Base-by-base conservation (phyloP, 1,139 yeast genomes). In the Suhomyces bolitotheri region DNA sequence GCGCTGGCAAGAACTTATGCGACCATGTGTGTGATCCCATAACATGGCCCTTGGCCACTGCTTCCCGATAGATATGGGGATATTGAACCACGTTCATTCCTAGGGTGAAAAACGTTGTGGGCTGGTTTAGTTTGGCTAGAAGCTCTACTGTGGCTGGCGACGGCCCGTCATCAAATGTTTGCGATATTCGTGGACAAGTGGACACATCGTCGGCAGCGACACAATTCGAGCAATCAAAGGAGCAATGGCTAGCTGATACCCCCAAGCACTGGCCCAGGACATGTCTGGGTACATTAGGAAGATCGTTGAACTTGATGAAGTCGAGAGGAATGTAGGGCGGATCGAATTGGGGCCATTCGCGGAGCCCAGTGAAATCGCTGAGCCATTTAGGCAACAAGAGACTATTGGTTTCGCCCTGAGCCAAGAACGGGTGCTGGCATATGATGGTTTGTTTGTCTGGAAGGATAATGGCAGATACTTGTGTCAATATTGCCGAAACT, bases 101-200 rank as follows among this genome's bases (percentile, higher is more conserved):
- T 41, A 89, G 71, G 1, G 90, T 82, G 65, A 90, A 90, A 52
- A 90, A 89, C 0, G 96, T 89, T 0, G 88, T 64, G 1, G 61
- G 48, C 39, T 66, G 69, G 5, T 66, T 59, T 41, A 89, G 60
- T 20, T 68, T 64, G 6, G 70, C 64, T 17, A 89, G 56, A 28
- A 90, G 66, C 39, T 70, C 71, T 3, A 74, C 62, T 0, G 97
- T 89, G 15, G 78, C 73, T 0, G 78, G 78, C 0, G 92, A 76
- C 1, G 98, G 98, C 0, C 98, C 97, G 58, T 92, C 97, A 57
- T 90, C 98, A 61, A 90, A 90, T 0, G 96, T 83, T 60, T 90
- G 97, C 0, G 90, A 79, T 30, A 90, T 61, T 40, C 64, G 65
- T 1, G 83, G 77, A 56, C 97, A 89, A 1, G 92, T 77, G 50